Percentiles rank a stretch among this genome's conserved stretches.
Evolutionary conservation across 2,329 filamentous ascomycete species (phyloP).

Genomic region (Claviceps digitariae): DNA sequence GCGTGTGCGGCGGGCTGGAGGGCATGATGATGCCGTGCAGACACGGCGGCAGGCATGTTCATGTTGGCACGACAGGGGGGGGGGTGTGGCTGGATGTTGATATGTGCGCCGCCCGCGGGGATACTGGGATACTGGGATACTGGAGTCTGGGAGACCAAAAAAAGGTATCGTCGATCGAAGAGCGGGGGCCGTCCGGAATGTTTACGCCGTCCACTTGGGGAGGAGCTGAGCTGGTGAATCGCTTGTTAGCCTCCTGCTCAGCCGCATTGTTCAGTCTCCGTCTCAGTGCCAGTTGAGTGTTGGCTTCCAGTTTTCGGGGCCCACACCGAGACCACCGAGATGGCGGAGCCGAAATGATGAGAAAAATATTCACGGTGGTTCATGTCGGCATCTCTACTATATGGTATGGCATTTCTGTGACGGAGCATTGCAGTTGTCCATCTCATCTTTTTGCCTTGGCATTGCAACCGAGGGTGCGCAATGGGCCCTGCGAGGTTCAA

Average conservation of each 20-base stretch:
- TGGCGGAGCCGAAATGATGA: too few relatives aligned
- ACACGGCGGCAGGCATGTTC: conserved; percentile 3
- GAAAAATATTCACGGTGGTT: too few relatives aligned
- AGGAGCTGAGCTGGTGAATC: not conserved
- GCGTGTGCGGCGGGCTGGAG: too few relatives aligned
- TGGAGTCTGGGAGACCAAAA: not conserved
- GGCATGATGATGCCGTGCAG: conserved; percentile 3
- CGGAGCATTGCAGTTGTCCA: not conserved
- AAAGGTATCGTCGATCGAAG: conserved; percentile 2
- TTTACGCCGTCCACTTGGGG: not conserved
- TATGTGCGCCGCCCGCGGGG: too few relatives aligned
- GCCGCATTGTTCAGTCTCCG: not conserved
- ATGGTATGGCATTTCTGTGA: not conserved
- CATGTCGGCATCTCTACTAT: too few relatives aligned
- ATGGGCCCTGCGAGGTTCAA: not conserved
- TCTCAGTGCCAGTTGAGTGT: too few relatives aligned
- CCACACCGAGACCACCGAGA: too few relatives aligned
- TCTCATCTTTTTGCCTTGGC: not conserved
- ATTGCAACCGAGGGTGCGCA: not conserved
- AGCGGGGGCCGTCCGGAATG: conserved; percentile 1
- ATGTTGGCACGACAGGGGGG: not conserved
- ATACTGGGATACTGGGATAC: not conserved
- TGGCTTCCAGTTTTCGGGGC: not conserved
- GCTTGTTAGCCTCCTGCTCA: not conserved
- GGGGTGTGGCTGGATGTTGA: too few relatives aligned